Percentiles rank a stretch among this genome's conserved stretches.
Conservation (phyloP, 1,284 basidiomycete species). For the Sanghuangporus baumii region DNA sequence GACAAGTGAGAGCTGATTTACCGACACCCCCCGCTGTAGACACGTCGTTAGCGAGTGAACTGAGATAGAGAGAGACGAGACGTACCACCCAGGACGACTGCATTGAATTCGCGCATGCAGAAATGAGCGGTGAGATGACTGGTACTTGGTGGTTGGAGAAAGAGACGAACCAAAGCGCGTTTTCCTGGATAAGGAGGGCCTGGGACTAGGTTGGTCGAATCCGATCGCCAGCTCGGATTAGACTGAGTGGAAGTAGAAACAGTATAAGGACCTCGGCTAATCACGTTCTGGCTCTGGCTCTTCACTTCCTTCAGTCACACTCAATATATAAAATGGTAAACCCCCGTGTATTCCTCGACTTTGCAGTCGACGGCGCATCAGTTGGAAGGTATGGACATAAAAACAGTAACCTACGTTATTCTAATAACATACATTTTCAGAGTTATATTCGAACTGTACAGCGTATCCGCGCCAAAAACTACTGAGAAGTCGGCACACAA, state of each 20-base stretch:
- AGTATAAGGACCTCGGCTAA: not conserved
- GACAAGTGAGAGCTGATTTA: conserved; percentile 70
- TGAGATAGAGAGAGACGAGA: conserved; percentile 23
- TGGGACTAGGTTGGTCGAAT: conserved; percentile 1
- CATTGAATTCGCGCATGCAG: conserved; percentile 60
- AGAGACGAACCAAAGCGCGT: conserved; percentile 15
- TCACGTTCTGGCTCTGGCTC: not conserved
- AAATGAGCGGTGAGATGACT: conserved; percentile 8
- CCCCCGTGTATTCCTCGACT: conserved; percentile 67
- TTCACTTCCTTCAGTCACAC: not conserved
- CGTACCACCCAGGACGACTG: conserved; percentile 74
- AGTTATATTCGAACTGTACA: conserved; percentile 79
- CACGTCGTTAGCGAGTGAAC: not conserved
- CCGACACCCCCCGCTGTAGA: conserved; percentile 72
- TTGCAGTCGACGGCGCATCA: conserved; percentile 46
- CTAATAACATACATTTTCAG: conserved; percentile 29
- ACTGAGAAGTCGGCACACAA: conserved; percentile 66
- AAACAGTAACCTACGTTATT: not conserved
- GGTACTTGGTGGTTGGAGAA: conserved; percentile 17
- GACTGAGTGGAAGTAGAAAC: not conserved
- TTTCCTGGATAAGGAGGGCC: not conserved
- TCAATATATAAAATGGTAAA: conserved; percentile 31
- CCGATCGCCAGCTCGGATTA: conserved; percentile 15
- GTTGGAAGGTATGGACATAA: conserved; percentile 49
- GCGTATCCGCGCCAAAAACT: conserved; percentile 73